phyloP scores from a whole-genome alignment of 257 asterid genomes.

The Solanum medicagineum region DNA sequence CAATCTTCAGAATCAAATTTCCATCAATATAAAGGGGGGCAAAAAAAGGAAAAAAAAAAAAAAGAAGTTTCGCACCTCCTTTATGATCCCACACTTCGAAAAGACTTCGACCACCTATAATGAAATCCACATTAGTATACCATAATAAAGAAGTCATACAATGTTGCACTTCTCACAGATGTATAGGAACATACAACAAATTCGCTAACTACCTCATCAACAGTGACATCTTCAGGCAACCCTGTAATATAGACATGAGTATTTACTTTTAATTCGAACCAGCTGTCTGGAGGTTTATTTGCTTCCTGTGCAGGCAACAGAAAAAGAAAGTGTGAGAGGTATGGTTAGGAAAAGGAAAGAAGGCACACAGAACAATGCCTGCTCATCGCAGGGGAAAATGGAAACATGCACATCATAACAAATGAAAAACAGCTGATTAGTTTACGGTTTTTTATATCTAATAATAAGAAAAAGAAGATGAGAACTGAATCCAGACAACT shows the following conservation, averaged over 20 bases:
- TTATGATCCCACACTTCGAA: constrained; percentile 89
- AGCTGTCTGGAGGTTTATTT: constrained; percentile 87
- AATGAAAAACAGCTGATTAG: background rate
- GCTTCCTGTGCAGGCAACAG: constrained; percentile 49
- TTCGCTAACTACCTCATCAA: constrained; percentile 61
- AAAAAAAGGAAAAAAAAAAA: background rate
- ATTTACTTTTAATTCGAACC: constrained; percentile 96
- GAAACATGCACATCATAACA: background rate
- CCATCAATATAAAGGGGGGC: background rate
- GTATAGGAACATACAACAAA: background rate
- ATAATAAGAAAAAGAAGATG: background rate
- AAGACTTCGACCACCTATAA: constrained; percentile 81
- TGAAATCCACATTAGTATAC: constrained; percentile 14
- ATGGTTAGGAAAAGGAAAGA: background rate
- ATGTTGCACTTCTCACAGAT: background rate
- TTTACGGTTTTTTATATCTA: background rate
- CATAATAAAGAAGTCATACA: background rate
- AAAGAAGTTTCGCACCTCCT: constrained; percentile 50
- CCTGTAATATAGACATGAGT: constrained; percentile 94
- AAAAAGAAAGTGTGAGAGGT: background rate
- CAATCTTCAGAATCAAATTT: background rate
- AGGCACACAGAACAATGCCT: background rate
- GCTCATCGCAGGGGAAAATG: background rate
- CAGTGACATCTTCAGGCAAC: constrained; percentile 86
- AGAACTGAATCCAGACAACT: background rate